Conservation (phyloP, 306 rosid species). For the Gleditsia sinensis region DNA sequence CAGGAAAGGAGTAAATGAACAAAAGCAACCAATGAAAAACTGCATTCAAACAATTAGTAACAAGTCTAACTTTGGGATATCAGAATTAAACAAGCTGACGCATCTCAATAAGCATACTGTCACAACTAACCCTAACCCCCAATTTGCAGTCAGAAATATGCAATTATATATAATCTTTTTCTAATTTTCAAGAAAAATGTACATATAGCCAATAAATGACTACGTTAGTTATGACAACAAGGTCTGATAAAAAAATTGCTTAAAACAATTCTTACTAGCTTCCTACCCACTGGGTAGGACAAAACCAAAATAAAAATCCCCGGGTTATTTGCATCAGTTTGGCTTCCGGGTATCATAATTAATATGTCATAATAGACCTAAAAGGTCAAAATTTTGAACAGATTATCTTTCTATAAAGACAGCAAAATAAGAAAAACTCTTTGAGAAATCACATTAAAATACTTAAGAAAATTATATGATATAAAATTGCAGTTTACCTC, state of each 20-base stretch:
- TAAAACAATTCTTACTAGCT: not conserved
- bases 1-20: not conserved
- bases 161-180: not conserved
- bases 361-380: not conserved
- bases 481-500: conserved; percentile 52
- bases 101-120: not conserved
- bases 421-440: not conserved
- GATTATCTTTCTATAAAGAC: not conserved
- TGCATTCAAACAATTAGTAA: not conserved
- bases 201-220: not conserved
- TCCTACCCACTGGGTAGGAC: not conserved
- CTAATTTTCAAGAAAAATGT: not conserved
- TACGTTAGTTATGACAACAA: not conserved
- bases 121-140: too few species aligned
- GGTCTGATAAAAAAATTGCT: not conserved
- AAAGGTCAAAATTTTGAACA: not conserved
- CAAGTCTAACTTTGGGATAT: not conserved
- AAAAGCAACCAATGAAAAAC: not conserved
- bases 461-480: not conserved
- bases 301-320: not conserved
- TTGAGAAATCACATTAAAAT: not conserved
- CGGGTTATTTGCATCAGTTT: not conserved
- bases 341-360: not conserved
- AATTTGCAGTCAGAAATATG: not conserved
- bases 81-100: not conserved